Conservation (phyloP, 2,329 filamentous ascomycete genomes). For the Penicillium decumbens region DNA sequence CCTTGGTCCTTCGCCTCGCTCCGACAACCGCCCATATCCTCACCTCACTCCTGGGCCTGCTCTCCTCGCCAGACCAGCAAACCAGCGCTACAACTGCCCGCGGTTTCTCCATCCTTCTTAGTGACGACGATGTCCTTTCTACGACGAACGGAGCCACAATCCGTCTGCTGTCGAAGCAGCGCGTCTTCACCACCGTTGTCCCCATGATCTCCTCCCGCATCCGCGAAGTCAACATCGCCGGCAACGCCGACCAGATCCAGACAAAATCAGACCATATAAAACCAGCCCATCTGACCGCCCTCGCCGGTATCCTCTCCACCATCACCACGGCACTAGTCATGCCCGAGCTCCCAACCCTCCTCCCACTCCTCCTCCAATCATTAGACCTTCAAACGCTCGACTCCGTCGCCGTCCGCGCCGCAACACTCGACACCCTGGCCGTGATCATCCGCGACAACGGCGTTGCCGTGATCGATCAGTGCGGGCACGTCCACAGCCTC, state of each 20-base stretch:
- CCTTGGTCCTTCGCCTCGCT: constrained; percentile 53
- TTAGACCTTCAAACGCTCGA: constrained; percentile 51
- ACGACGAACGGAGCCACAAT: constrained; percentile 59
- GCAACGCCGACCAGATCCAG: constrained; percentile 29
- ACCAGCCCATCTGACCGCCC: constrained; percentile 59
- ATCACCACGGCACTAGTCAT: constrained; percentile 58
- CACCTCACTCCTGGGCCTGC: constrained; percentile 45
- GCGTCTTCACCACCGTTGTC: constrained; percentile 56
- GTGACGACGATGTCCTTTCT: constrained; percentile 58
- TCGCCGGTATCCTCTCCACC: constrained; percentile 58
- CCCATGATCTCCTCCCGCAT: constrained; percentile 54
- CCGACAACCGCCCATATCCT: constrained; percentile 50
- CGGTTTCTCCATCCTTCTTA: constrained; percentile 56
- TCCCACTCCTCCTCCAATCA: constrained; percentile 59
- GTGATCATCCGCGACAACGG: constrained; percentile 57
- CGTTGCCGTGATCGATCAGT: constrained; percentile 45
- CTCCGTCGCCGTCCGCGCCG: constrained; percentile 53
- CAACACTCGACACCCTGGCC: constrained; percentile 56
- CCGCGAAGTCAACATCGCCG: constrained; percentile 37
- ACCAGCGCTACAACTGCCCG: constrained; percentile 52
- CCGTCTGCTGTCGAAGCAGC: constrained; percentile 60
- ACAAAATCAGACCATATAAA: constrained; percentile 42
- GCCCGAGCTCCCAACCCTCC: constrained; percentile 53
- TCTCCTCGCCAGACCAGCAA: constrained; percentile 42
- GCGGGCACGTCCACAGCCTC: constrained; percentile 55